A percentile compares a stretch with the other conserved stretches of the same genome.
Evolutionary conservation across 2,329 filamentous ascomycete genomes (phyloP).

Genomic region (Penicillium sp.): DNA sequence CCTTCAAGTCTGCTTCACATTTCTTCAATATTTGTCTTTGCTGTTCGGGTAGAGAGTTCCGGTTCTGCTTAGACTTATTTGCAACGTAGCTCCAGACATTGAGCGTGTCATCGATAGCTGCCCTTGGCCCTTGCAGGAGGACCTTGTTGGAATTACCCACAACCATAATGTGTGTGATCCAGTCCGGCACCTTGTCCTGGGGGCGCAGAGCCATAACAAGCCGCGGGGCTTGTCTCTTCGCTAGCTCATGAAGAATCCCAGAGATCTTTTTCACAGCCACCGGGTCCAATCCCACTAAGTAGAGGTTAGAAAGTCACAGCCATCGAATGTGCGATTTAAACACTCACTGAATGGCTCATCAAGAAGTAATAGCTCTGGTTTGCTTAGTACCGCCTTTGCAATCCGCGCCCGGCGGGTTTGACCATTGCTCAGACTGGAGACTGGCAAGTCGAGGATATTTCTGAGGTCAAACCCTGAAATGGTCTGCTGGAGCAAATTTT

Average conservation of each 20-base stretch:
- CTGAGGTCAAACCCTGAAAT: constrained; percentile 61
- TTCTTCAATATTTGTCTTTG: constrained; percentile 8
- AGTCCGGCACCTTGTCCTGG: constrained; percentile 77
- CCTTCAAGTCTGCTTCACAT: constrained; percentile 13
- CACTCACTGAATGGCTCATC: constrained; percentile 77
- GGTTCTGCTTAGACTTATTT: background rate
- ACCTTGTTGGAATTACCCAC: constrained; percentile 60
- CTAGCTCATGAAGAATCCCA: constrained; percentile 59
- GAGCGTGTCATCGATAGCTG: constrained; percentile 46
- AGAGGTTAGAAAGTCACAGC: constrained; percentile 11
- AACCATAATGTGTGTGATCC: constrained; percentile 77
- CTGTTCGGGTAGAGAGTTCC: constrained; percentile 1
- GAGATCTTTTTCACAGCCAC: constrained; percentile 66
- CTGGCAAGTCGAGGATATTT: constrained; percentile 65
- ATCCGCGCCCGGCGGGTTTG: constrained; percentile 82
- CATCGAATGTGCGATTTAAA: background rate
- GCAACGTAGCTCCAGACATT: constrained; percentile 24
- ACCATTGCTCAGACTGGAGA: constrained; percentile 85
- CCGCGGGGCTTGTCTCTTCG: constrained; percentile 57
- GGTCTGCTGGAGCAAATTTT: constrained; percentile 51
- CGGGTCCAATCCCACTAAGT: constrained; percentile 73
- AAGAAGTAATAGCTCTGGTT: constrained; percentile 71
- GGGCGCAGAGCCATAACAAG: constrained; percentile 70
- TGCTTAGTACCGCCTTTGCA: constrained; percentile 69
- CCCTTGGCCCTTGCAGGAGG: constrained; percentile 56